A percentile compares a stretch with the other conserved stretches of the same genome.
phyloP scores from a whole-genome alignment of 78 protist species.

The Pigoraptor vietnamica region DNA sequence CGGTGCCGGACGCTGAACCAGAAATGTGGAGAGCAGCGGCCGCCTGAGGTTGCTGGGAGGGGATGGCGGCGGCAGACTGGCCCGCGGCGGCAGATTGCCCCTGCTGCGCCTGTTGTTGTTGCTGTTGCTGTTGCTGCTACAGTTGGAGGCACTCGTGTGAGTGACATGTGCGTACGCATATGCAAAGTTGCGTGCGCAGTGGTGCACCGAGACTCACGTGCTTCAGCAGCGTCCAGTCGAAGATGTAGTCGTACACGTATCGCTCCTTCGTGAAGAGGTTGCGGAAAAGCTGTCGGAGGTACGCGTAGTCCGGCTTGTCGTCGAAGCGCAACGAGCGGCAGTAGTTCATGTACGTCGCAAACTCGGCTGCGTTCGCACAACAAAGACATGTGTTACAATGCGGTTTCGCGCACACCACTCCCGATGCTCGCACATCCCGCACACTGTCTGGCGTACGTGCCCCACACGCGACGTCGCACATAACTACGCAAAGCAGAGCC shows the following conservation, averaged over 20 bases:
- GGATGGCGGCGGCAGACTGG: background rate
- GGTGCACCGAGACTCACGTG: too few species aligned
- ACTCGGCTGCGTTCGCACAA: constrained; percentile 23
- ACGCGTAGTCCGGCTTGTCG: constrained; percentile 75
- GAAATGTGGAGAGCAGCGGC: background rate
- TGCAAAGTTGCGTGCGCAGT: too few species aligned
- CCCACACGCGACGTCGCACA: too few species aligned
- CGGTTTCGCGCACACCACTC: too few species aligned
- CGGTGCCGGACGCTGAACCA: background rate
- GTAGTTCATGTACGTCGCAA: constrained; percentile 59
- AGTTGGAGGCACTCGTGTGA: background rate
- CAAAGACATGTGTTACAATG: background rate
- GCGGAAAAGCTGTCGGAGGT: constrained; percentile 57
- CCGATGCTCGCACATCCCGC: too few species aligned
- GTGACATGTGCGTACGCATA: too few species aligned
- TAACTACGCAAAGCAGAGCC: background rate
- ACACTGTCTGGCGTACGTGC: too few species aligned
- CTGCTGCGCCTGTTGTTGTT: background rate
- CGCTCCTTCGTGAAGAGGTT: constrained; percentile 50
- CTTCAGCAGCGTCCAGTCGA: background rate
- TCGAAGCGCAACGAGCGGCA: constrained; percentile 51
- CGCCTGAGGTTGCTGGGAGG: background rate
- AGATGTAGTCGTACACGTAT: background rate
- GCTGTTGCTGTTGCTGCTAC: constrained; percentile 1
- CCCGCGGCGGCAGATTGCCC: background rate